These are phyloP conservation scores for Solanum tarapatanum DNA, from an alignment of 257 asterid species.

Conservation along the genomic window DNA sequence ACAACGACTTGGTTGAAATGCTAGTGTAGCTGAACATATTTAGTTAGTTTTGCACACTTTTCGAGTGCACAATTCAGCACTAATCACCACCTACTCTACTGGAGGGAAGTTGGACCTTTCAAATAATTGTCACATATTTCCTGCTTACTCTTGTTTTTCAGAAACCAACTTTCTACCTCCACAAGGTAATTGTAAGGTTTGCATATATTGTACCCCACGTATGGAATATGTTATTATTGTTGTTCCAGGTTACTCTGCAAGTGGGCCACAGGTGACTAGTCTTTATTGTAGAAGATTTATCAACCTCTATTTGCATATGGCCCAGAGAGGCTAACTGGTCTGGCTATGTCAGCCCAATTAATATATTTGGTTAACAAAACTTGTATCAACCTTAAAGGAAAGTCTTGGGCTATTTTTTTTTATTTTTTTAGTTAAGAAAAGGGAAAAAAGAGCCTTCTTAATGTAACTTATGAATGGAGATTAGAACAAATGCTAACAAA, in stretches of 20 bases:
- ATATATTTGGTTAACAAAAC: neutral
- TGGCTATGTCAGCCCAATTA: neutral
- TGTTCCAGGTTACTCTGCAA: neutral
- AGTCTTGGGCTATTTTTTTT: neutral
- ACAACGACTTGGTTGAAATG: conserved; percentile 22
- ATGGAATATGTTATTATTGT: no score
- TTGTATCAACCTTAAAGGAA: neutral
- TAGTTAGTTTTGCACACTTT: neutral
- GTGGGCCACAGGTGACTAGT: neutral
- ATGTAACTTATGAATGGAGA: neutral
- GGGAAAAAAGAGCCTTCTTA: neutral
- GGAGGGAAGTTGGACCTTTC: neutral
- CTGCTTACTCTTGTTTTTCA: neutral
- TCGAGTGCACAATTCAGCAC: neutral
- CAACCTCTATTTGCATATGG: neutral
- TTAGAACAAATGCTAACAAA: neutral
- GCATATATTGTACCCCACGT: no score
- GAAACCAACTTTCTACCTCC: no score
- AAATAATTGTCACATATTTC: no score
- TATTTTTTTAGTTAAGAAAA: neutral
- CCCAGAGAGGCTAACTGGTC: neutral
- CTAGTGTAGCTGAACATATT: neutral
- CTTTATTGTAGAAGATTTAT: neutral
- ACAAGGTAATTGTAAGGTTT: no score
- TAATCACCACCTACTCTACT: neutral